A percentile compares a stretch with the other conserved stretches of the same genome.
Conservation (phyloP, 2,329 filamentous ascomycete genomes). For the Chrysoporthe austroafricana region DNA sequence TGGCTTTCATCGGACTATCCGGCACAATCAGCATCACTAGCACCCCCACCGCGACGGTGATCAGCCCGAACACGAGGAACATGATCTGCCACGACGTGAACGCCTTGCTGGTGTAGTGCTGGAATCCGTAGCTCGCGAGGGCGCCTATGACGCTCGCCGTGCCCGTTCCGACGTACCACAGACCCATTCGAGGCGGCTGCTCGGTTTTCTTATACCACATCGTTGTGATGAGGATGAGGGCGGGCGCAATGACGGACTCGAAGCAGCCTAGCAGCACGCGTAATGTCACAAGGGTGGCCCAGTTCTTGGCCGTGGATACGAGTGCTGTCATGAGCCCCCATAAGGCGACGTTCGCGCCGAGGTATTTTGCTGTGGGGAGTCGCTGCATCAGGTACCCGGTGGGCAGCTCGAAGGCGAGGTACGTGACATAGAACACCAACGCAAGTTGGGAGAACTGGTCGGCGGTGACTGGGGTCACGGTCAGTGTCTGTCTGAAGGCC, state of each 20-base stretch:
- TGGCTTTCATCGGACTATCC: conserved; percentile 24
- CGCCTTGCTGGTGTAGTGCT: conserved; percentile 32
- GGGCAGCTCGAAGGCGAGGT: conserved; percentile 38
- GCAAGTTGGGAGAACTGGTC: conserved; percentile 38
- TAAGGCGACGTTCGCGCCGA: conserved; percentile 48
- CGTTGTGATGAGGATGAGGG: conserved; percentile 39
- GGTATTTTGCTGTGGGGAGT: conserved; percentile 56
- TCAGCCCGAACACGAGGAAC: conserved; percentile 27
- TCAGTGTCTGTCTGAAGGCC: neutral
- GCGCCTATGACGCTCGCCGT: conserved; percentile 37
- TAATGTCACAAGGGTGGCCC: conserved; percentile 51
- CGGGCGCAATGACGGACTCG: conserved; percentile 57
- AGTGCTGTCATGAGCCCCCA: conserved; percentile 54
- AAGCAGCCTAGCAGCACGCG: conserved; percentile 57
- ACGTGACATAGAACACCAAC: conserved; percentile 40
- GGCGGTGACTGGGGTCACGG: conserved; percentile 28
- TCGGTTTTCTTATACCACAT: conserved; percentile 43
- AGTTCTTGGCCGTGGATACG: conserved; percentile 55
- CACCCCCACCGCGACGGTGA: conserved; percentile 23
- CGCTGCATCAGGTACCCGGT: conserved; percentile 55
- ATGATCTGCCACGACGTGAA: conserved; percentile 32
- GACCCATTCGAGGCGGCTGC: conserved; percentile 38
- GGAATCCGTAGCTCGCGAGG: conserved; percentile 38
- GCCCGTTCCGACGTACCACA: conserved; percentile 42
- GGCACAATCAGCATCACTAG: conserved; percentile 26